These are phyloP conservation scores for Parvularia atlantis DNA, from an alignment of 78 protist species.

Conservation along the genomic window DNA sequence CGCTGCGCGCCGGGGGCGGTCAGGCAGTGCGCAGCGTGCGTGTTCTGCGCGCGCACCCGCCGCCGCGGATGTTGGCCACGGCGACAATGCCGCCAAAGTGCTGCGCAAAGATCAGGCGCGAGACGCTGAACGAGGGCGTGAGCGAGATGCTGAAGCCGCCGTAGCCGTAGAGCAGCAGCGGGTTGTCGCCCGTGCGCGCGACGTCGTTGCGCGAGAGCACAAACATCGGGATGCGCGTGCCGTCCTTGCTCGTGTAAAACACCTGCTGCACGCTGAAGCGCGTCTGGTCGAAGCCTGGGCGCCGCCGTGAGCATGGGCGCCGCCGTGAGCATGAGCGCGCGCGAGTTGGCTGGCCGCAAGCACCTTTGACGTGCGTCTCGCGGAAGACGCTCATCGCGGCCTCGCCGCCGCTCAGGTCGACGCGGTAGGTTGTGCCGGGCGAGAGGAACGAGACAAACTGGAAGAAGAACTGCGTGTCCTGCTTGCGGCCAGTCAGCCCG, in stretches of 20 bases:
- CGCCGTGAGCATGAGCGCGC: no score
- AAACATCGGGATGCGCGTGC: slow-evolving; percentile 86
- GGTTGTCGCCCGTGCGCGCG: slow-evolving; percentile 24
- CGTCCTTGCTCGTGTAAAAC: slow-evolving; percentile 69
- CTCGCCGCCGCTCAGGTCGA: no score
- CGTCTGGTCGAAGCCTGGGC: no score
- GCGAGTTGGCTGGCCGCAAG: no score
- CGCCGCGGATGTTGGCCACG: slow-evolving; percentile 90
- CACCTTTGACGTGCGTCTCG: no score
- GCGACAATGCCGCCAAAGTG: slow-evolving; percentile 60
- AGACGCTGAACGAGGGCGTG: slow-evolving; percentile 42
- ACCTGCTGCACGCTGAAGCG: slow-evolving; percentile 52
- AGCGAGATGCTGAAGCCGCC: slow-evolving; percentile 84
- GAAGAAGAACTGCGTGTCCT: slow-evolving; percentile 25
- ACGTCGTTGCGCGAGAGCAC: slow-evolving; percentile 27
- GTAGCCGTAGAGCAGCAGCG: slow-evolving; percentile 63
- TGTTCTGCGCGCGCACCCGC: slow-evolving; percentile 54
- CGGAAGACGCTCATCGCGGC: no score
- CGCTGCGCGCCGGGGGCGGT: slow-evolving; percentile 33
- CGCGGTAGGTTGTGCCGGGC: slow-evolving; percentile 35
- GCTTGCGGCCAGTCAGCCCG: background rate
- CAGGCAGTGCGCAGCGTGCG: background rate
- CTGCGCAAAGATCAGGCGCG: slow-evolving; percentile 28
- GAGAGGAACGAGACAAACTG: slow-evolving; percentile 40
- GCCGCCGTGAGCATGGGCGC: no score